Percentiles rank a stretch among this genome's conserved stretches.
phyloP scores from a whole-genome alignment of 352 stramenopile species.

The Globisporangium radiosum region DNA sequence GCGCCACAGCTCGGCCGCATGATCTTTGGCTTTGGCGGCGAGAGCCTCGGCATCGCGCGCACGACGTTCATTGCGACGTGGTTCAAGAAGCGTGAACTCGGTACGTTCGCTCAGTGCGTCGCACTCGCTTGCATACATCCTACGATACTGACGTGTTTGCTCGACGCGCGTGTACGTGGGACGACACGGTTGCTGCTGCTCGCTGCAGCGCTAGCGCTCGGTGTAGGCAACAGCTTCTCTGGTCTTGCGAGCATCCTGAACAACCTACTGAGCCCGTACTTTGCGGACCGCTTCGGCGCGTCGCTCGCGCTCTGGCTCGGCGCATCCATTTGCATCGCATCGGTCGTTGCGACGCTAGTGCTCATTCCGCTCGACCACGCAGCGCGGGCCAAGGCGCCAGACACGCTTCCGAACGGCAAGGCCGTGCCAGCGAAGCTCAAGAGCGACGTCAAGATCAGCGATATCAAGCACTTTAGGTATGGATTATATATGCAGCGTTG shows the following conservation, averaged over 20 bases:
- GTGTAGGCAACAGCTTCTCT: conserved; percentile 62
- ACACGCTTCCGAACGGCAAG: conserved; percentile 33
- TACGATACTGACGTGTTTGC: background rate
- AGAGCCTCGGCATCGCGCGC: conserved; percentile 69
- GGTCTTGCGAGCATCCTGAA: conserved; percentile 78
- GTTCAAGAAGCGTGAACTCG: conserved; percentile 77
- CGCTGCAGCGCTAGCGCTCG: conserved; percentile 64
- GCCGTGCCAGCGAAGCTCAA: conserved; percentile 4
- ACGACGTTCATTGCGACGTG: conserved; percentile 70
- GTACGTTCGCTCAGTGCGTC: conserved; percentile 9
- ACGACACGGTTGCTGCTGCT: too few relatives aligned
- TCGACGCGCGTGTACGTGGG: background rate
- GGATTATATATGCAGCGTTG: background rate
- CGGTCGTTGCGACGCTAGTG: conserved; percentile 35
- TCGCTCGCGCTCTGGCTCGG: conserved; percentile 65
- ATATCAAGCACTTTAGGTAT: conserved; percentile 41
- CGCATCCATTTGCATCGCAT: conserved; percentile 34
- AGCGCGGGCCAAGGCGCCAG: conserved; percentile 8
- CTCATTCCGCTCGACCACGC: conserved; percentile 48
- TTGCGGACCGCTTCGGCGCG: conserved; percentile 50
- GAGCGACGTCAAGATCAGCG: conserved; percentile 21
- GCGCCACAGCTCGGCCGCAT: conserved; percentile 55
- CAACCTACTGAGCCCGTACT: conserved; percentile 55
- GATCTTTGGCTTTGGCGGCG: conserved; percentile 80
- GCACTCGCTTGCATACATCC: too few relatives aligned